Base-by-base conservation (phyloP, 164 flowering plant species). In the Echeveria elegans region DNA sequence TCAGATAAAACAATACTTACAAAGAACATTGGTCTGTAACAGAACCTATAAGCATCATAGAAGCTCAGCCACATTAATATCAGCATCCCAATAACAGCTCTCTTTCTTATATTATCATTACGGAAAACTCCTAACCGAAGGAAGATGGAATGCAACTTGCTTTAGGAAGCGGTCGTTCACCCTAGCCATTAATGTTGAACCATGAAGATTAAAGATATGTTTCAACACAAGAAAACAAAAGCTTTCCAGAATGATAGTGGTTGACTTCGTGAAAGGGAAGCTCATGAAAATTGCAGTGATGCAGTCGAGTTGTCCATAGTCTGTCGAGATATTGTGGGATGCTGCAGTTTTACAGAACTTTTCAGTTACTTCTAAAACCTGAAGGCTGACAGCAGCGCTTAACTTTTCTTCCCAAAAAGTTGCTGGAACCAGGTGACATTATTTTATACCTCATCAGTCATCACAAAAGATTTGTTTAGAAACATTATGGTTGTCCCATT, bases 321-420 rank as follows among this genome's bases (percentile, higher is more conserved):
- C 99, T 5, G 97, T 95, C 53, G 97, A 87, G 76, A 95, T 87
- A 73, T 80, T 81, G 59, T 84, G 93, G 29, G 88, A 80, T 61
- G 92, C 92, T 53, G 89, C 92, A 77, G 86, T 84, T 32, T 67
- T 72, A 11, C 96, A 88, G 67, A 92, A 92, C 41, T 91, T 89
- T 68, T 87, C 88, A 31, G 81, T 70, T 66, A 95, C 81, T 78
- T 95, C 96, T 75, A 95, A 64, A 76, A 95, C 90, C 76, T 92
- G 96, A 68, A 95, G 97, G 80, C 97, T 92, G 53, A 89, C 88
- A 70, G 96, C 82, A 70, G 94, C 89, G 76, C 94, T 89, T 75
- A 92, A 75, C 76, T 92, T 95, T 75, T 95, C 99, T 76, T 95
- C 99, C 99, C 99, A 95, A 63, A n/a, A n/a, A 89, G 96, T 76